Conservation (phyloP, 78 protist species). For the Polysphondylium violaceum region DNA sequence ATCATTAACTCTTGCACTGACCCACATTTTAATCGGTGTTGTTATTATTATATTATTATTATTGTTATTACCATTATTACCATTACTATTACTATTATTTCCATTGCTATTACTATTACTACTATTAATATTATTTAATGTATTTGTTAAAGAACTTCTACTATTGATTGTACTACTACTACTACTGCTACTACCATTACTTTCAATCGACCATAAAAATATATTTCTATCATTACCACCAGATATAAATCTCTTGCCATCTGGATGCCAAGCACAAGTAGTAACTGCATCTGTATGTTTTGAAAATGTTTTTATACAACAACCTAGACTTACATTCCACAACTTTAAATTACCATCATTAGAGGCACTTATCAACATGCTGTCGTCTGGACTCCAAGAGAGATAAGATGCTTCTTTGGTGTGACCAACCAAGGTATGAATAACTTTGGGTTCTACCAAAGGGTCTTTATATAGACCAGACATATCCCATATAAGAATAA, state of each 20-base stretch:
- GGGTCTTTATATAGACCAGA: conserved; percentile 3
- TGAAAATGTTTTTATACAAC: conserved; percentile 19
- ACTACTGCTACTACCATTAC: background rate
- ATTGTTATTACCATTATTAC: background rate
- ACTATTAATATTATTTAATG: background rate
- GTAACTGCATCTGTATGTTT: conserved; percentile 85
- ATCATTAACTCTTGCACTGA: conserved; percentile 78
- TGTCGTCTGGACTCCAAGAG: conserved; percentile 73
- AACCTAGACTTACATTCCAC: conserved; percentile 65
- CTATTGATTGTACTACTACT: background rate
- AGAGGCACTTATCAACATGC: conserved; percentile 47
- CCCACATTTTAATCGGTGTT: conserved; percentile 41
- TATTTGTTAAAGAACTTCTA: background rate
- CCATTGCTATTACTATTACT: background rate
- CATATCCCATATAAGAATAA: conserved; percentile 85
- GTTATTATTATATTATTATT: background rate
- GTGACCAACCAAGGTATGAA: conserved; percentile 29
- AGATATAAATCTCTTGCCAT: conserved; percentile 67
- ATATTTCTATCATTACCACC: conserved; percentile 79
- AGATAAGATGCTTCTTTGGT: conserved; percentile 39
- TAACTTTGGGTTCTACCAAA: conserved; percentile 31
- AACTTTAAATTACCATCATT: conserved; percentile 24
- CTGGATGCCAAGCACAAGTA: conserved; percentile 88
- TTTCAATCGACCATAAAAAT: conserved; percentile 60
- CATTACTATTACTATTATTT: background rate